Conservation (phyloP, 768 basidiomycete genomes). For the Podaxis sp. region DNA sequence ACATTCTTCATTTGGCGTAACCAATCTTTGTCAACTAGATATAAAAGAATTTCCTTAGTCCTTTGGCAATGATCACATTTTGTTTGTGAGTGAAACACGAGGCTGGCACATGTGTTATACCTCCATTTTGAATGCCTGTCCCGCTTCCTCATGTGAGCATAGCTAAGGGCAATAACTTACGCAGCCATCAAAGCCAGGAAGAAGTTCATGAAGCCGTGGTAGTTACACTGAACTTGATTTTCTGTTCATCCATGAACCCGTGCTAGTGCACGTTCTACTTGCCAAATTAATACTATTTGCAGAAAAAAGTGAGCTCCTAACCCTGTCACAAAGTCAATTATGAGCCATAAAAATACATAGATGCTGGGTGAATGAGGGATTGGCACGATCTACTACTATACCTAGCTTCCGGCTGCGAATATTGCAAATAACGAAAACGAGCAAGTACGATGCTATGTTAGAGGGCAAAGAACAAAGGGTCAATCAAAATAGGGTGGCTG, state of each 20-base stretch:
- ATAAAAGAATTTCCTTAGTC: not conserved
- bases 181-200: not conserved
- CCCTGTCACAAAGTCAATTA: conserved; percentile 11
- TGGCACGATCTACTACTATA: conserved; percentile 44
- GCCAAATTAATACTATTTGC: conserved; percentile 5
- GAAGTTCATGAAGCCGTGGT: not conserved
- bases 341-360: conserved; percentile 48
- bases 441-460: conserved; percentile 33
- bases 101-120: conserved; percentile 6
- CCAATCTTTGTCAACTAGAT: not conserved
- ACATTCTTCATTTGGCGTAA: not conserved
- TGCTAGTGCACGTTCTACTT: conserved; percentile 8
- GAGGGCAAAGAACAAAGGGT: not conserved
- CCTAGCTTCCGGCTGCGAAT: conserved; percentile 42
- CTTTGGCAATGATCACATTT: not conserved
- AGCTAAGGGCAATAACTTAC: not conserved
- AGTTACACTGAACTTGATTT: not conserved
- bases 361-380: conserved; percentile 13
- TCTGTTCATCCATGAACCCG: not conserved
- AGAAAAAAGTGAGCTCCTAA: conserved; percentile 14
- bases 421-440: conserved; percentile 38
- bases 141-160: not conserved
- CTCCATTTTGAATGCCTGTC: not conserved
- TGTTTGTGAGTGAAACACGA: conserved; percentile 10
- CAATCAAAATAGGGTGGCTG: conserved; percentile 2